Percentiles rank a stretch among this genome's conserved stretches.
These are phyloP conservation scores for Moniliophthora roreri DNA, from an alignment of 1,284 basidiomycete species.

Conservation along the genomic window DNA sequence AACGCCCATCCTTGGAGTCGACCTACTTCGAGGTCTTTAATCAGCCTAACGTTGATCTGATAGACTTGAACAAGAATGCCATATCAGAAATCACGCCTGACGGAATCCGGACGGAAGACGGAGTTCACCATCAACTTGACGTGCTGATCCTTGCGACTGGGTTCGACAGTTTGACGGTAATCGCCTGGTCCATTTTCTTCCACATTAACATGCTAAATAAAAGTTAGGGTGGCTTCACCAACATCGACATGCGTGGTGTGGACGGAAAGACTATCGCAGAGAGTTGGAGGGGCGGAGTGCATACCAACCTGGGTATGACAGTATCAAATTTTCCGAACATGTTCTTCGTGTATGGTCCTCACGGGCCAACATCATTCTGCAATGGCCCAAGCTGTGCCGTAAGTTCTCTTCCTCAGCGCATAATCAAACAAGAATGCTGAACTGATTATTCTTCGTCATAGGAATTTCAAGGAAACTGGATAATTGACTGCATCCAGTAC, in stretches of 20 bases:
- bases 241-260: conserved; percentile 22
- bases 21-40: conserved; percentile 24
- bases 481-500: conserved; percentile 21
- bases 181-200: too few relatives aligned
- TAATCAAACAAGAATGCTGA: neutral
- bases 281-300: conserved; percentile 22
- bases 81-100: conserved; percentile 19
- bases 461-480: conserved; percentile 27
- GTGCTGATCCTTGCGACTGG: conserved; percentile 24
- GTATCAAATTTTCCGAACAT: conserved; percentile 22
- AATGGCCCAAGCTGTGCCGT: conserved; percentile 23
- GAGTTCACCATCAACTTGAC: conserved; percentile 23
- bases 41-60: conserved; percentile 21
- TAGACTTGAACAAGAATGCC: conserved; percentile 23
- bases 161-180: conserved; percentile 25
- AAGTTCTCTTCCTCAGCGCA: conserved; percentile 1
- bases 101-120: conserved; percentile 22
- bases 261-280: conserved; percentile 20
- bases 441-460: conserved; percentile 1
- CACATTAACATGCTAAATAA: too few relatives aligned
- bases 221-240: conserved; percentile 23
- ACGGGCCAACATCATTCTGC: conserved; percentile 22
- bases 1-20: conserved; percentile 21
- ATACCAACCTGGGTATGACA: conserved; percentile 23
- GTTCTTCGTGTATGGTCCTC: conserved; percentile 26